A percentile compares a stretch with the other conserved stretches of the same genome.
phyloP scores from a whole-genome alignment of 805 yeast genomes.

The Yarrowia porcina region DNA sequence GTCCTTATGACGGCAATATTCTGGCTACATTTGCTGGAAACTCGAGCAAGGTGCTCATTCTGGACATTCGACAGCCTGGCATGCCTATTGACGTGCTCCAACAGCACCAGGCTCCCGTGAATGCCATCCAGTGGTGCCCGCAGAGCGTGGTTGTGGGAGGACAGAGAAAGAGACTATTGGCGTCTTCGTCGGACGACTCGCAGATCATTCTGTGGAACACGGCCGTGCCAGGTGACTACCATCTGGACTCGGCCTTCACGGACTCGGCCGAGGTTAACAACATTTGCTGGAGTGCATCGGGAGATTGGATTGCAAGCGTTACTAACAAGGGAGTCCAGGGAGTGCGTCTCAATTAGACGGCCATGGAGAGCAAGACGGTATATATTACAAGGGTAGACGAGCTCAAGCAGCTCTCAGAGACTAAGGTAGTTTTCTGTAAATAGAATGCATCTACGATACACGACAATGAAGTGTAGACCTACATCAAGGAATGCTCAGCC shows the following conservation, averaged over 20 bases:
- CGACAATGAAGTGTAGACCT: too few relatives aligned
- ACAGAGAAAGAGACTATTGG: slow-evolving; percentile 47
- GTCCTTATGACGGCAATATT: slow-evolving; percentile 74
- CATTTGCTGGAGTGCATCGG: slow-evolving; percentile 66
- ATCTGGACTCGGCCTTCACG: slow-evolving; percentile 46
- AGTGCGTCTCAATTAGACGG: slow-evolving; percentile 36
- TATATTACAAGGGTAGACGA: neutral
- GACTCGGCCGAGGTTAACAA: slow-evolving; percentile 73
- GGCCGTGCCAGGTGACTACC: slow-evolving; percentile 48
- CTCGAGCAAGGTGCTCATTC: slow-evolving; percentile 59
- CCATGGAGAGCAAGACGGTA: neutral
- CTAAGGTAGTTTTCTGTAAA: slow-evolving; percentile 4
- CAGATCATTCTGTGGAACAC: slow-evolving; percentile 62
- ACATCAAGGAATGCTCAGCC: neutral
- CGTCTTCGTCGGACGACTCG: slow-evolving; percentile 63
- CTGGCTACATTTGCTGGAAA: slow-evolving; percentile 78
- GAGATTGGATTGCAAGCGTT: slow-evolving; percentile 78
- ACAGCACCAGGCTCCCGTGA: slow-evolving; percentile 66
- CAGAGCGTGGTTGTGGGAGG: slow-evolving; percentile 28
- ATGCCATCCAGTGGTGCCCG: slow-evolving; percentile 84
- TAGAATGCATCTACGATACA: slow-evolving; percentile 15
- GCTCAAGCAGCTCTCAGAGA: slow-evolving; percentile 5
- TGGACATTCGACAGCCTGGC: slow-evolving; percentile 89
- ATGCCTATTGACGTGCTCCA: slow-evolving; percentile 66
- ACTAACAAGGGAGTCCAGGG: slow-evolving; percentile 69